These are phyloP conservation scores for Starmera quercuum DNA, from an alignment of 805 yeast species.

Conservation along the genomic window DNA sequence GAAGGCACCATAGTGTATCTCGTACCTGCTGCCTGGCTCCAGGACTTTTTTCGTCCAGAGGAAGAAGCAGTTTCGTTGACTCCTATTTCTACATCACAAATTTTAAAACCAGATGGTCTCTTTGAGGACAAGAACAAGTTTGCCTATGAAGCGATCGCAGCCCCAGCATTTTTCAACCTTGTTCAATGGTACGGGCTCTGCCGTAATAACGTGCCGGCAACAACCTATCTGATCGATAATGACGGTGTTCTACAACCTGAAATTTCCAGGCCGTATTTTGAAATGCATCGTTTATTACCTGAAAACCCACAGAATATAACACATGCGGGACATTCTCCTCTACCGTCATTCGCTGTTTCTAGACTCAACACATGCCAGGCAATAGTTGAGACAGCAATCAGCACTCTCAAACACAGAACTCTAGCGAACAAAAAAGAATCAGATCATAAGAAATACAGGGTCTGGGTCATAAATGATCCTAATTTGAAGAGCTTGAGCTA, in stretches of 20 bases:
- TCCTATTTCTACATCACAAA: conserved; percentile 35
- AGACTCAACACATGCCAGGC: conserved; percentile 18
- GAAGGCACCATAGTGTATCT: conserved; percentile 45
- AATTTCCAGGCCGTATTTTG: conserved; percentile 27
- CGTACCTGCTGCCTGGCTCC: conserved; percentile 28
- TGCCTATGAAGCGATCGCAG: conserved; percentile 31
- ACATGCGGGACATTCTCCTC: conserved; percentile 13
- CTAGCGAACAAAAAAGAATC: conserved; percentile 1
- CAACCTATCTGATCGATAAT: conserved; percentile 26
- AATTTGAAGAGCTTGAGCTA: conserved; percentile 9
- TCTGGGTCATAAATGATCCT: conserved; percentile 16
- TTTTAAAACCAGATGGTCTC: conserved; percentile 39
- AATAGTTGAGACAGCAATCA: conserved; percentile 11
- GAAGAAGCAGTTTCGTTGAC: conserved; percentile 9
- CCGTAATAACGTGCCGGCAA: conserved; percentile 28
- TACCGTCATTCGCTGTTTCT: conserved; percentile 26
- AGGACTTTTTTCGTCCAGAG: conserved; percentile 3
- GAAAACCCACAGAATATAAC: conserved; percentile 3
- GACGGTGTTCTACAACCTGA: conserved; percentile 25
- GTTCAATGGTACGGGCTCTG: conserved; percentile 47
- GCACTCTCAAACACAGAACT: conserved; percentile 9
- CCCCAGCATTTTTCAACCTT: conserved; percentile 36
- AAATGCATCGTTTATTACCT: conserved; percentile 24
- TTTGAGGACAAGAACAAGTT: conserved; percentile 25
- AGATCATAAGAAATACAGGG: conserved; percentile 8